A percentile compares a stretch with the other conserved stretches of the same genome.
These are phyloP conservation scores for Hamamelis virginiana DNA, from an alignment of 164 flowering plant species.

Conservation along the genomic window DNA sequence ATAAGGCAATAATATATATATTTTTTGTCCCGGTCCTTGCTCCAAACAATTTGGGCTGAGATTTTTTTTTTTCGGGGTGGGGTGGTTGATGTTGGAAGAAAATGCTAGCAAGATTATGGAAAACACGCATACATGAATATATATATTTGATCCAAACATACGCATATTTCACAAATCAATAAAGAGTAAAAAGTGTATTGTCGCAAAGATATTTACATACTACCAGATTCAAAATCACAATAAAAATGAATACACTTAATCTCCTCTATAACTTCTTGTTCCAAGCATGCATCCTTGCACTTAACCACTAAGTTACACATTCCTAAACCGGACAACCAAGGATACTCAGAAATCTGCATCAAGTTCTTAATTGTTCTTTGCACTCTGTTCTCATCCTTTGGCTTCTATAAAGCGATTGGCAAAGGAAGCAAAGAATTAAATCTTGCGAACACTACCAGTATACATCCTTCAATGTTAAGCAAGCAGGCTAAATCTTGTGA, in stretches of 20 bases:
- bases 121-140: too few relatives aligned
- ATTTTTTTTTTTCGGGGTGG: too few relatives aligned
- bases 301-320: not conserved
- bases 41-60: too few relatives aligned
- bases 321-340: not conserved
- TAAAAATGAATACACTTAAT: not conserved
- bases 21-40: too few relatives aligned
- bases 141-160: too few relatives aligned
- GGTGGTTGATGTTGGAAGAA: too few relatives aligned
- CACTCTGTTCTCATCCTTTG: not conserved
- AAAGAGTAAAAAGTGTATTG: too few relatives aligned
- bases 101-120: too few relatives aligned
- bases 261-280: not conserved
- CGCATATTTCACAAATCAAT: too few relatives aligned
- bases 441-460: not conserved
- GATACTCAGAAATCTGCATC: not conserved
- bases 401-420: not conserved
- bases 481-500: conserved; percentile 61
- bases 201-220: too few relatives aligned
- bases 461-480: not conserved
- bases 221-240: too few relatives aligned
- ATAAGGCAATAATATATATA: too few relatives aligned
- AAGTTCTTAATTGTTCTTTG: not conserved
- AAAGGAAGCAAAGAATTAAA: not conserved
- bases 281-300: not conserved